These are phyloP conservation scores for Daldinia sp. DNA, from an alignment of 2,329 filamentous ascomycete species.

Conservation along the genomic window DNA sequence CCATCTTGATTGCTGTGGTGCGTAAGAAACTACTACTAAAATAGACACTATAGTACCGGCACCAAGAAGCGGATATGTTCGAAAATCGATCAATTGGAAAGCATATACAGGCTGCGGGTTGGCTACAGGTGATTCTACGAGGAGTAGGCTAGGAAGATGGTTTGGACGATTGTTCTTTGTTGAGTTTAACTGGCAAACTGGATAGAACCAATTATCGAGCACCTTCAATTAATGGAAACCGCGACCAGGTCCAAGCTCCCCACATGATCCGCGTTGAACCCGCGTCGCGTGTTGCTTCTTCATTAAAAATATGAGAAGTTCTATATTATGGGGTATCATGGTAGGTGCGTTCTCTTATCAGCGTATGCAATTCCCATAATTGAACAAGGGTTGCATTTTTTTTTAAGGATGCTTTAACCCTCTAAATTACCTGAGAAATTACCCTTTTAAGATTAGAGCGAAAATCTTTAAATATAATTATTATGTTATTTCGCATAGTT, in stretches of 20 bases:
- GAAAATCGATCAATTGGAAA: background rate
- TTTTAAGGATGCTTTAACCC: too few species aligned
- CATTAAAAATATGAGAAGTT: background rate
- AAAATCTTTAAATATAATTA: too few species aligned
- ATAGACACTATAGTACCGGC: background rate
- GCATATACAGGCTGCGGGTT: background rate
- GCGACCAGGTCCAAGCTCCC: slow-evolving; percentile 32
- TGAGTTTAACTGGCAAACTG: background rate
- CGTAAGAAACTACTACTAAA: background rate
- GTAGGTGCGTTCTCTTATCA: too few species aligned
- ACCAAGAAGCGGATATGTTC: background rate
- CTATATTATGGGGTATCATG: too few species aligned
- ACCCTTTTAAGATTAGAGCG: too few species aligned
- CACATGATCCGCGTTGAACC: slow-evolving; percentile 10
- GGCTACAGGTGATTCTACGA: background rate
- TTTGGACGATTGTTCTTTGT: background rate
- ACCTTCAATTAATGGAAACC: slow-evolving; percentile 29
- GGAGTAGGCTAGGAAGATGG: background rate
- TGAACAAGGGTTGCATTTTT: too few species aligned
- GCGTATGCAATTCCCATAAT: too few species aligned
- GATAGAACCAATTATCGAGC: background rate
- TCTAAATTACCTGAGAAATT: too few species aligned
- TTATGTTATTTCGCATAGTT: too few species aligned
- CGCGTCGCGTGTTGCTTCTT: slow-evolving; percentile 4
- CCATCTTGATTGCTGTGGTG: slow-evolving; percentile 35